These are phyloP conservation scores for Melampsora americana DNA, from an alignment of 1,284 basidiomycete genomes.

Conservation along the genomic window DNA sequence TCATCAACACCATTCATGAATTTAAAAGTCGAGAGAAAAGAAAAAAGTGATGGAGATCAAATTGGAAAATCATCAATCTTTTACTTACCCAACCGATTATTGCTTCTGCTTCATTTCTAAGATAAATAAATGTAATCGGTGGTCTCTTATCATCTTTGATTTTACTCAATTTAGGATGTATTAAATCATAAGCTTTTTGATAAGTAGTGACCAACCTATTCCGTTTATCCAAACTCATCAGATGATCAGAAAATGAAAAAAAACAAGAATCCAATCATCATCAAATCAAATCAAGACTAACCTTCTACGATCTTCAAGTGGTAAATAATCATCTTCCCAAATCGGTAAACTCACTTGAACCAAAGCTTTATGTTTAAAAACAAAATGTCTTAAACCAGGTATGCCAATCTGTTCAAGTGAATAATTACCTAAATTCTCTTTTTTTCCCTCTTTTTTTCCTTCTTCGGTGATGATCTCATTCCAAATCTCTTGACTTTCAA, in stretches of 20 bases:
- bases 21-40: neutral
- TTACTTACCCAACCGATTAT: conserved; percentile 79
- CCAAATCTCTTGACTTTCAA: conserved; percentile 27
- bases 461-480: conserved; percentile 14
- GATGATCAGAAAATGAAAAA: conserved; percentile 26
- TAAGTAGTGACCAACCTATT: conserved; percentile 18
- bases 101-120: conserved; percentile 77
- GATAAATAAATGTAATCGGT: conserved; percentile 68
- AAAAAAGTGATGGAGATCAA: neutral
- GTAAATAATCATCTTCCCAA: conserved; percentile 77
- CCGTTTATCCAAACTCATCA: neutral
- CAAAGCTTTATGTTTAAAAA: conserved; percentile 82
- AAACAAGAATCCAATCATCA: conserved; percentile 46
- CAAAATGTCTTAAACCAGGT: conserved; percentile 84
- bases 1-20: neutral
- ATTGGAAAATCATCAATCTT: neutral
- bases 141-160: conserved; percentile 65
- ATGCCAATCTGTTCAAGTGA: conserved; percentile 63
- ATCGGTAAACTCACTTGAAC: conserved; percentile 81
- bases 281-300: conserved; percentile 49
- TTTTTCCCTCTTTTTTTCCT: neutral
- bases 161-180: conserved; percentile 49
- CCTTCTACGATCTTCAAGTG: conserved; percentile 63
- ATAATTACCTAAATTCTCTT: conserved; percentile 24
- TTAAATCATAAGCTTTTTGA: conserved; percentile 25